Base-by-base conservation (phyloP, 2,329 filamentous ascomycete species). In the Cladosporium austrohemisphaericum region DNA sequence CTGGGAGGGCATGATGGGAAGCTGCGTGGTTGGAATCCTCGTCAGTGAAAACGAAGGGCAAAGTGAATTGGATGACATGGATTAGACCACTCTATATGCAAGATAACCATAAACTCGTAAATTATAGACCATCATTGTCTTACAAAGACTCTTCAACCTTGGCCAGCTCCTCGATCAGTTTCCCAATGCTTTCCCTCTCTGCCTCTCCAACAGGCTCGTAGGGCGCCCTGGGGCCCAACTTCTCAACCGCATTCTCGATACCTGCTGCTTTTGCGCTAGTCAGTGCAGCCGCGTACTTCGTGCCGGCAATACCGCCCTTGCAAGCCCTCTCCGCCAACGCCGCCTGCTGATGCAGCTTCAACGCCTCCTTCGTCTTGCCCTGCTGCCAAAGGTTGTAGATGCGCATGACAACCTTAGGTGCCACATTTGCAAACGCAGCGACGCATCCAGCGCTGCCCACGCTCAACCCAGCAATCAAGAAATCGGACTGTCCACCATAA, bases 401-500 rank as follows among this genome's bases (percentile, higher is more conserved):
- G 47, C 68, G 68, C 5, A 74, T 70, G 28, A 80, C 71, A 0
- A 76, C 72, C 55, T 73, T 75, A 1, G 75, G 76, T 52, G 75
- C 75, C 2, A 76, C 66, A 54, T 78, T 81, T 25, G 74, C 76
- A 59, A 82, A 81, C 1, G 74, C 78, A 1, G 76, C 73, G 43
- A 83, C 78, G 53, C 76, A 80, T 1, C 79, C 79, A 1, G 74
- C 72, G 16, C 70, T 73, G 1, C 79, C 79, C 3, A 73, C 71
- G 2, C 72, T 71, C 11, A 83, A 56, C 0, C 76, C 78, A 1
- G 74, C 77, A 22, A 82, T 68, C 32, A 89, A 66, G 64, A 86
- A 89, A 60, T 90, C 86, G 2, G 79, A 81, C 68, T 89, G 85
- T 0, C 86, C 86, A 1, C 84, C 85, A 59, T 81, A 88, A 1